Conservation (phyloP, 257 asterid species). For the Anisodus acutangulus region DNA sequence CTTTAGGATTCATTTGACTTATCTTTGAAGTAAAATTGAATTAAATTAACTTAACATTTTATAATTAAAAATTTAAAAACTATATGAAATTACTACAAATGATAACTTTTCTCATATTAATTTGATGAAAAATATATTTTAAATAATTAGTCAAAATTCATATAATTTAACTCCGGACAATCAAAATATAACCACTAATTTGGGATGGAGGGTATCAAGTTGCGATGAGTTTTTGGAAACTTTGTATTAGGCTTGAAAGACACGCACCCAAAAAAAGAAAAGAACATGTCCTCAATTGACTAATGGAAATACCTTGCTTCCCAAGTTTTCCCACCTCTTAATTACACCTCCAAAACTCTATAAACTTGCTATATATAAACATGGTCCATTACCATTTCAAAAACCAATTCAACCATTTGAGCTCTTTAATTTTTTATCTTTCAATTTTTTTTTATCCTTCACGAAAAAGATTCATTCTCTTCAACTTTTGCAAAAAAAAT, state of each 20-base stretch:
- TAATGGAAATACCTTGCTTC: constrained; percentile 45
- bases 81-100: too few species aligned
- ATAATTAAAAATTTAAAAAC: too few species aligned
- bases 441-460: too few species aligned
- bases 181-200: too few species aligned
- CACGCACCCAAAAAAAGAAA: constrained; percentile 41
- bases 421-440: neutral
- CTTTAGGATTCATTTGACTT: too few species aligned
- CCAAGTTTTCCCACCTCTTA: constrained; percentile 44
- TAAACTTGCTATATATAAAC: neutral
- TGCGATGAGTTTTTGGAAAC: neutral
- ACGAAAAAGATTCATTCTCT: neutral
- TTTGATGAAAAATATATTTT: too few species aligned
- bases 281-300: constrained; percentile 41
- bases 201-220: neutral
- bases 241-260: constrained; percentile 42
- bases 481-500: constrained; percentile 32
- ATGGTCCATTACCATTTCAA: neutral
- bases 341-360: constrained; percentile 32
- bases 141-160: too few species aligned
- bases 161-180: too few species aligned
- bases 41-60: too few species aligned
- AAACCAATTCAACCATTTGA: constrained; percentile 11
- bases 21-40: too few species aligned
- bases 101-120: too few species aligned